phyloP scores from a whole-genome alignment of 2,329 filamentous ascomycete genomes.

The Daldinia sp. region DNA sequence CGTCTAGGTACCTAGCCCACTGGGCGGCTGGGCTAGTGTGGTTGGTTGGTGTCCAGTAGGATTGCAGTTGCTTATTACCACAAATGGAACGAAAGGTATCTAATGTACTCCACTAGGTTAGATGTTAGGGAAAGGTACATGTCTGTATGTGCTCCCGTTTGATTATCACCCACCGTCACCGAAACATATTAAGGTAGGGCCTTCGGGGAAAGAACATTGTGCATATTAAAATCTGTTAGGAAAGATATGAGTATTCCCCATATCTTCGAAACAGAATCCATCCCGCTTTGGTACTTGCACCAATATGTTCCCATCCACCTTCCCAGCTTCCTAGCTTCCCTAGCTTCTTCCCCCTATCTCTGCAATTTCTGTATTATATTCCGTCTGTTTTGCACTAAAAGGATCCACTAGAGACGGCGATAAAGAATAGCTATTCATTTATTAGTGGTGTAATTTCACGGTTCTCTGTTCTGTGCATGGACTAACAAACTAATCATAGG shows the following conservation, averaged over 20 bases:
- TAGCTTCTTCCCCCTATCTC: constrained; percentile 20
- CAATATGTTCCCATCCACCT: constrained; percentile 6
- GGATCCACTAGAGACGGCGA: neutral
- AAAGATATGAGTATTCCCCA: constrained; percentile 4
- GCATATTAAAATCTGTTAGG: constrained; percentile 35
- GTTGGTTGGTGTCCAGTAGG: constrained; percentile 26
- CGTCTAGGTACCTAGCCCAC: constrained; percentile 9
- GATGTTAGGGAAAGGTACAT: no score
- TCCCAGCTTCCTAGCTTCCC: constrained; percentile 14
- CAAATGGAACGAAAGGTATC: neutral
- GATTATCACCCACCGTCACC: constrained; percentile 18
- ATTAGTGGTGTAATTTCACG: constrained; percentile 34
- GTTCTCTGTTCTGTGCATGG: constrained; percentile 2
- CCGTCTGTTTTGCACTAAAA: neutral
- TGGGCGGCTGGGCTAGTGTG: constrained; percentile 32
- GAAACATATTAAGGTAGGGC: constrained; percentile 21
- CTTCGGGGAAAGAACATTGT: constrained; percentile 9
- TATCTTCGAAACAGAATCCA: constrained; percentile 27
- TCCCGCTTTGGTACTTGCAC: constrained; percentile 25
- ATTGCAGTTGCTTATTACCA: constrained; percentile 17
- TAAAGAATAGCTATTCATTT: constrained; percentile 1
- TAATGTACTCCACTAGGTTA: neutral
- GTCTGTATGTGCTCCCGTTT: constrained; percentile 19
- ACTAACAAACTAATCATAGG: constrained; percentile 7
- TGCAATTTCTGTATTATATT: neutral